These are phyloP conservation scores for Scleroderma bovista DNA, from an alignment of 768 basidiomycete species.

Conservation along the genomic window DNA sequence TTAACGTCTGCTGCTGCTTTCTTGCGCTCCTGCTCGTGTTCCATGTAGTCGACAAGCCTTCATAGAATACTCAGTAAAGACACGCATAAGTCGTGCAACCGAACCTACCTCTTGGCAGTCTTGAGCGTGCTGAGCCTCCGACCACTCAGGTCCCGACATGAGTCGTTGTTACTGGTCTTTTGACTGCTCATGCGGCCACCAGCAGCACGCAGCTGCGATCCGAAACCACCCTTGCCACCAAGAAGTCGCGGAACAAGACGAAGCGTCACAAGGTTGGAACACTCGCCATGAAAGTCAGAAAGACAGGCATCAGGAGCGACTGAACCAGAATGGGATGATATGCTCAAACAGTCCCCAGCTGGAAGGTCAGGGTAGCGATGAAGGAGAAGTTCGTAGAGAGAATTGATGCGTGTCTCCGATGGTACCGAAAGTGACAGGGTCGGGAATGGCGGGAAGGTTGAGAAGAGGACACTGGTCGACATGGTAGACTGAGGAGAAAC, in stretches of 20 bases:
- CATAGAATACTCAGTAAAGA: not conserved
- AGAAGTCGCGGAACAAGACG: slow-evolving; percentile 68
- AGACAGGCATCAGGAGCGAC: slow-evolving; percentile 28
- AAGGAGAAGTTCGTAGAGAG: slow-evolving; percentile 39
- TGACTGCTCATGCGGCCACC: slow-evolving; percentile 97
- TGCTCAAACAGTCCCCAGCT: slow-evolving; percentile 31
- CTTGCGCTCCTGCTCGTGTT: slow-evolving; percentile 74
- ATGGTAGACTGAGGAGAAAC: slow-evolving; percentile 21
- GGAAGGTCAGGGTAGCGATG: slow-evolving; percentile 47
- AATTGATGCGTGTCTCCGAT: slow-evolving; percentile 33
- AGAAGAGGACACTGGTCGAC: slow-evolving; percentile 50
- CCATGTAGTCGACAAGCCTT: slow-evolving; percentile 83
- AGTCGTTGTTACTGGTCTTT: slow-evolving; percentile 93
- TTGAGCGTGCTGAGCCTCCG: slow-evolving; percentile 89
- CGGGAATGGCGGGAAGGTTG: slow-evolving; percentile 57
- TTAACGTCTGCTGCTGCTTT: slow-evolving; percentile 74
- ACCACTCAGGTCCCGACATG: slow-evolving; percentile 88
- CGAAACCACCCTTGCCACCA: slow-evolving; percentile 98
- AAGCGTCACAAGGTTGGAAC: slow-evolving; percentile 49
- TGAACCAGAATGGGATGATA: slow-evolving; percentile 37
- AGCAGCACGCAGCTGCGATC: slow-evolving; percentile 91
- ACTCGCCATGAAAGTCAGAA: slow-evolving; percentile 29
- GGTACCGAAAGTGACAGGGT: slow-evolving; percentile 46
- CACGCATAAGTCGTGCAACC: not conserved
- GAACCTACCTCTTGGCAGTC: slow-evolving; percentile 83